A percentile compares a stretch with the other conserved stretches of the same genome.
These are phyloP conservation scores for Podospora pseudocomata DNA, from an alignment of 495 filamentous ascomycete species.

Conservation along the genomic window DNA sequence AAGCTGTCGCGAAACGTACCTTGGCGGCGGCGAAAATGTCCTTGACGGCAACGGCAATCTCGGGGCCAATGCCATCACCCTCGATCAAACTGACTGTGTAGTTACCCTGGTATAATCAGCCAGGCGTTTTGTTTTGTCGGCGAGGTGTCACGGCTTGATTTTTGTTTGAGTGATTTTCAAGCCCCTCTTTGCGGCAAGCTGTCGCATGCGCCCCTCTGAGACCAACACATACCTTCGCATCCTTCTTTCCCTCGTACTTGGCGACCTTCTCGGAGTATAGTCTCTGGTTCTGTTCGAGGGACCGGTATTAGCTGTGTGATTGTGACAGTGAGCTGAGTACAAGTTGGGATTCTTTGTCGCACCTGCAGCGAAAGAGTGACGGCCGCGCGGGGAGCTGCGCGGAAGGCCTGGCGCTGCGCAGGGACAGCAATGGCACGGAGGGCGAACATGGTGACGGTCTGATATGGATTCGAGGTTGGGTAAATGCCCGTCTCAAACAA, in stretches of 20 bases:
- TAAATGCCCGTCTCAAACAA: conserved; percentile 9
- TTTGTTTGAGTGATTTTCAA: conserved; percentile 46
- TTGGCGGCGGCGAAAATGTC: conserved; percentile 95
- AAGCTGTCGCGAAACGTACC: conserved; percentile 46
- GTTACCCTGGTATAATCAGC: conserved; percentile 63
- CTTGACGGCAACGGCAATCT: conserved; percentile 96
- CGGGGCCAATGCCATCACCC: conserved; percentile 96
- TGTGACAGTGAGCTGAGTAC: background rate
- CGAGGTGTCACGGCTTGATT: conserved; percentile 1
- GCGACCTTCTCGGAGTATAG: conserved; percentile 68
- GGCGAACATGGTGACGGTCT: conserved; percentile 45
- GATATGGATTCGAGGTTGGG: background rate
- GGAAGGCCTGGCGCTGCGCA: conserved; percentile 49
- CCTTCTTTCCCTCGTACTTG: conserved; percentile 88
- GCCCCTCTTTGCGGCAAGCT: conserved; percentile 8
- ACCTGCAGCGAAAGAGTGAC: conserved; percentile 46
- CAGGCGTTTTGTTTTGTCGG: conserved; percentile 15
- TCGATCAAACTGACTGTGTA: conserved; percentile 96
- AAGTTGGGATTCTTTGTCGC: conserved; percentile 26
- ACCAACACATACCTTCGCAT: conserved; percentile 66
- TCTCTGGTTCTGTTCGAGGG: conserved; percentile 42
- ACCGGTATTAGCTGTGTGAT: conserved; percentile 15
- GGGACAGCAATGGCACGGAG: conserved; percentile 50
- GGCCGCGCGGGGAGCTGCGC: conserved; percentile 44
- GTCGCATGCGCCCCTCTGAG: background rate